Evolutionary conservation across 208 protist species (phyloP), one percentile per base, ranked within the genome.

Genomic region (Herpetomonas samuelpessoai): DNA sequence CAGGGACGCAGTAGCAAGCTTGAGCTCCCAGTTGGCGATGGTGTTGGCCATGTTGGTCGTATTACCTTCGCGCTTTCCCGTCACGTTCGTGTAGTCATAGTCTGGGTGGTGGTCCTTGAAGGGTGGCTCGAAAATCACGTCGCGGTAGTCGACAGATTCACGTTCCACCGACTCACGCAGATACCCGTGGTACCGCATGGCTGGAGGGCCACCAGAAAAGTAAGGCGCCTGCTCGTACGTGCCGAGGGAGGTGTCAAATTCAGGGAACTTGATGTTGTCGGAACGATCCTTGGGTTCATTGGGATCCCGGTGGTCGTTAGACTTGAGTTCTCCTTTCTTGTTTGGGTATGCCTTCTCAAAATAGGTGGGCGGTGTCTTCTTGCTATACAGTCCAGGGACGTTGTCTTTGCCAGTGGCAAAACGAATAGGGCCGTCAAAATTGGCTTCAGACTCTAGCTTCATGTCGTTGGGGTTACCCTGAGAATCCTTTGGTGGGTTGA

Each of bases 171-270:
- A 70, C 30, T 92, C 76, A 28, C 85, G 71, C 25, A 83, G 57
- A 65, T 91, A 95, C 48, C 79, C 80, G 2, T 95, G 68, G 54
- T 95, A 92, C 3, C 85, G 71, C 83, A 92, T 89, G 29, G 85
- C 83, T 18, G 67, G 68, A 25, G 85, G 85, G 21, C 83, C 85
- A 44, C 88, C 88, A 22, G 74, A 61, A 62, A 92, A 90, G 53
- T 88, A 89, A 19, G 88, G 88, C 14, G 83, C 85, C 38, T 83
- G 71, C 62, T 95, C 83, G 71, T 92, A 95, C 29, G 92, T 88
- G 49, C 88, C 88, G 41, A 81, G 57, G 25, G 78, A 87, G 6
- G 88, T 95, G 54, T 83, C 68, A 61, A 83, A 92, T 56, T 95
- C 81, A 6, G 80, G 81, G 22, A 62, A 62, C 49, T 89, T 88